Evolutionary conservation across 1,139 yeast species (phyloP), one percentile per base, ranked within the genome.

Genomic region (Sporopachydermia cereana): DNA sequence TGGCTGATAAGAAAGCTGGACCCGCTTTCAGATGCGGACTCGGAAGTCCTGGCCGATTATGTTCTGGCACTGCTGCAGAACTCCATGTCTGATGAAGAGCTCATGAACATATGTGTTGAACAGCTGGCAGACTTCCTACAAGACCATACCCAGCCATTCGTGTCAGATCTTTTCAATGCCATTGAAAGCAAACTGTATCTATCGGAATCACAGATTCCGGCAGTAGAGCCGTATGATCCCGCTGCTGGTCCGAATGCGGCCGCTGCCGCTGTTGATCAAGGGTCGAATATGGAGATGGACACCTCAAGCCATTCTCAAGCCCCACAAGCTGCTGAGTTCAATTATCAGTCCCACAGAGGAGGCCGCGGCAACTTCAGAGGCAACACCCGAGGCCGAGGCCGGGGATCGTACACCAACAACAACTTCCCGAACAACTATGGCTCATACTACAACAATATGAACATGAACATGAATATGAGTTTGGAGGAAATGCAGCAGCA

Each of bases 41-140:
- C 71, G 2, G 67, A 62, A 14, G 68, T 68, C 27, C 55, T 71
- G 47, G 60, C 71, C 1, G 75, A 69, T 36, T 72, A 70, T 51
- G 67, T 69, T 18, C 42, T 69, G 25, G 72, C 74, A 2, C 55
- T 72, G 42, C 55, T 72, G 21, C 56, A 63, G 43, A 64, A 68
- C 50, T 66, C 63, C 30, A 54, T 57, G 31, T 57, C 65, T 9
- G 58, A 56, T n/a, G 59, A 52, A n/a, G 59, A 57, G 43, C 54
- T 67, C 22, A 51, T 55, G n/a, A 53, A 51, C 18, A 50, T 64
- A 50, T 56, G 67, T 48, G 45, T 59, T 23, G 61, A 55, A 3
- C 67, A 69, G 51, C 57, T 71, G 43, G 54, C 55, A 7, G 72
- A 67, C 42, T 60, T 63, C 25, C 46, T 60, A 44, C 50, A 43